phyloP scores from a whole-genome alignment of 2,329 filamentous ascomycete genomes.

The Monilinia fructigena region DNA sequence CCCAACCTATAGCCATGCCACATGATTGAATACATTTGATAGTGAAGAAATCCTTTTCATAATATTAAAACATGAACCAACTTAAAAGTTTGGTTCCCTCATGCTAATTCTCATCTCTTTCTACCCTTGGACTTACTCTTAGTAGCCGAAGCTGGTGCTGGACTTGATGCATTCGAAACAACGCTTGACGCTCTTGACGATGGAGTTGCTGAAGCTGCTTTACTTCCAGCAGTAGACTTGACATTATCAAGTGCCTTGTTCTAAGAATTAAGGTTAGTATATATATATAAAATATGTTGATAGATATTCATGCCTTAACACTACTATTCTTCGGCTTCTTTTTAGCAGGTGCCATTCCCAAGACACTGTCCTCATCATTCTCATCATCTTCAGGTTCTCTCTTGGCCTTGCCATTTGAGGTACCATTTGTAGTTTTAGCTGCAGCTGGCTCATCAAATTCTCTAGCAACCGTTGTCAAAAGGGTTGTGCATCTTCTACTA shows the following conservation, averaged over 20 bases:
- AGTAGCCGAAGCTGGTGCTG: constrained; percentile 41
- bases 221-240: constrained; percentile 68
- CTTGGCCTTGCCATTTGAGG: constrained; percentile 66
- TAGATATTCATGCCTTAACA: constrained; percentile 57
- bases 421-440: constrained; percentile 51
- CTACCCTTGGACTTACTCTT: constrained; percentile 52
- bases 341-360: constrained; percentile 81
- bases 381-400: constrained; percentile 77
- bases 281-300: not conserved
- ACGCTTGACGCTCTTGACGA: constrained; percentile 84
- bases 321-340: constrained; percentile 89
- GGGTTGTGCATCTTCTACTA: constrained; percentile 85
- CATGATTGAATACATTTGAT: constrained; percentile 11
- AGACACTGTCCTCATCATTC: constrained; percentile 77
- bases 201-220: constrained; percentile 70
- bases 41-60: constrained; percentile 4
- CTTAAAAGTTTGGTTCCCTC: not conserved
- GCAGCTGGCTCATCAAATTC: constrained; percentile 75
- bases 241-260: constrained; percentile 91
- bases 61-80: constrained; percentile 13
- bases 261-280: constrained; percentile 47
- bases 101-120: constrained; percentile 45
- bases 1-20: constrained; percentile 19
- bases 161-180: constrained; percentile 65
- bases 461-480: constrained; percentile 90